Percentiles rank a stretch among this genome's conserved stretches.
Evolutionary conservation across 2,329 filamentous ascomycete species (phyloP).

Genomic region (Dryadomyces quercivorus): DNA sequence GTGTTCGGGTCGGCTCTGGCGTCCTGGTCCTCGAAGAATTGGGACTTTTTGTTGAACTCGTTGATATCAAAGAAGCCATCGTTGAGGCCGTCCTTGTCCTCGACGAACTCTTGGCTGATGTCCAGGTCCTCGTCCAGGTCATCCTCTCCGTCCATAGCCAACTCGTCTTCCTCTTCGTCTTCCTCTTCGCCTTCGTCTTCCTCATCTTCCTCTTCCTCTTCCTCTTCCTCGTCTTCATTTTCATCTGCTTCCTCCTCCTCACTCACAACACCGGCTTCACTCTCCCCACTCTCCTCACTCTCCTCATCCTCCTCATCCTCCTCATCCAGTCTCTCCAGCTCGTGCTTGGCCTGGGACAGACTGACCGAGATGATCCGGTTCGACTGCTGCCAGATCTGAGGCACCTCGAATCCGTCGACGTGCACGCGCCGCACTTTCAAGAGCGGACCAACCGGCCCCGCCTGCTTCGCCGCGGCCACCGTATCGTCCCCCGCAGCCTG

Average conservation of each 20-base stretch:
- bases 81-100: constrained; percentile 77
- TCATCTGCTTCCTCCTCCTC: constrained; percentile 18
- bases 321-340: constrained; percentile 37
- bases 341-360: constrained; percentile 33
- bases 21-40: constrained; percentile 81
- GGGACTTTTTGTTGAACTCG: constrained; percentile 89
- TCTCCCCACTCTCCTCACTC: constrained; percentile 23
- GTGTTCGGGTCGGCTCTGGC: constrained; percentile 62
- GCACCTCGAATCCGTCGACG: constrained; percentile 72
- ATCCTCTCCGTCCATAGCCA: constrained; percentile 22
- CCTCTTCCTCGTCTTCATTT: constrained; percentile 16
- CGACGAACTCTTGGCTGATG: constrained; percentile 43
- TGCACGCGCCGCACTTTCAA: constrained; percentile 75
- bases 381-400: constrained; percentile 91
- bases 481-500: constrained; percentile 27
- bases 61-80: constrained; percentile 98
- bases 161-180: constrained; percentile 21
- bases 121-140: constrained; percentile 36
- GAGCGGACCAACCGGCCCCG: constrained; percentile 49
- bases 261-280: constrained; percentile 20
- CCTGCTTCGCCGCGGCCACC: constrained; percentile 46
- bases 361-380: constrained; percentile 60
- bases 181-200: constrained; percentile 21
- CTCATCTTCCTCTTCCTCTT: constrained; percentile 22
- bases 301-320: constrained; percentile 23